Conservation (phyloP, 441 rosid species). For the Viola pubescens region DNA sequence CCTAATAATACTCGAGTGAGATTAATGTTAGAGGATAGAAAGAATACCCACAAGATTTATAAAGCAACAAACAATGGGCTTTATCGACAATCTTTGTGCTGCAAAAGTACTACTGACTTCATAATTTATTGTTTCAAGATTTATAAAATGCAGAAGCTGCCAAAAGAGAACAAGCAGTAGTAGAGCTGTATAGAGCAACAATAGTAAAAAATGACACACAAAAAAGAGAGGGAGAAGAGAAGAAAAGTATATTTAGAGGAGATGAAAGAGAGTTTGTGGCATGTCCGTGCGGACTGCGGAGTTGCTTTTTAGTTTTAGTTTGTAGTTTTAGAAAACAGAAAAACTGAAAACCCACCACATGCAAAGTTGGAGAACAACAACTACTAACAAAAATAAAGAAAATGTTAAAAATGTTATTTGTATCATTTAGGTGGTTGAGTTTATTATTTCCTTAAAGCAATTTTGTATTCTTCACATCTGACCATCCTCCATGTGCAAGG, state of each 20-base stretch:
- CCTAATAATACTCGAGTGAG: too few relatives aligned
- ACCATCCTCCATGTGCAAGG: conserved; percentile 36
- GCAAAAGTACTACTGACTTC: too few relatives aligned
- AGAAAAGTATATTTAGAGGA: too few relatives aligned
- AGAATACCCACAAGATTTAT: too few relatives aligned
- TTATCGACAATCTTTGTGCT: too few relatives aligned
- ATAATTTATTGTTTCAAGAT: too few relatives aligned
- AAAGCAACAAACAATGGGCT: too few relatives aligned
- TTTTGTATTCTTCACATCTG: background rate
- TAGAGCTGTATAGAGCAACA: too few relatives aligned
- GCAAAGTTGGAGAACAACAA: background rate
- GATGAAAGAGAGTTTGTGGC: background rate
- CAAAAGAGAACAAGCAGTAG: background rate
- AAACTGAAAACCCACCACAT: conserved; percentile 13
- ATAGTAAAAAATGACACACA: too few relatives aligned
- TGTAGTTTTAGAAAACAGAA: background rate
- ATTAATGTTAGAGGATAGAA: too few relatives aligned
- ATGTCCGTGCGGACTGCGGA: conserved; percentile 8
- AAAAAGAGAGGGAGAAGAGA: background rate
- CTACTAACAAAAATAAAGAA: background rate
- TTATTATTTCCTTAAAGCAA: background rate
- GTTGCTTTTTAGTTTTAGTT: conserved; percentile 9
- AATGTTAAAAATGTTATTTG: background rate
- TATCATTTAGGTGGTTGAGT: background rate
- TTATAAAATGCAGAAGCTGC: too few relatives aligned